Evolutionary conservation across 2,329 filamentous ascomycete species (phyloP), one percentile per base, ranked within the genome.

Genomic region (Alternaria postmessia): DNA sequence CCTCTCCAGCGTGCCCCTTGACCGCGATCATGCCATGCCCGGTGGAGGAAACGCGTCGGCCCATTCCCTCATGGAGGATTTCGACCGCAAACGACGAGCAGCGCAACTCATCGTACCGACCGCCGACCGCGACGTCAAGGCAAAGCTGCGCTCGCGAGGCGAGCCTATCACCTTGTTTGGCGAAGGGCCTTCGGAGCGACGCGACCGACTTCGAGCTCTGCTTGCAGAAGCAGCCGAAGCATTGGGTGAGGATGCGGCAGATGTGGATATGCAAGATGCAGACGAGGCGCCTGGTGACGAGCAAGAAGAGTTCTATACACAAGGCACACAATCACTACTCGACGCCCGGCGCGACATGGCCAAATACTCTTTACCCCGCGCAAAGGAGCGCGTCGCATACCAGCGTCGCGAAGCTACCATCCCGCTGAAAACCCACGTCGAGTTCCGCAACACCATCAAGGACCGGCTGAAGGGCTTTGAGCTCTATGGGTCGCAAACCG

Each of bases 141-240:
- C 88, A 38, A 68, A 63, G 57, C 60, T 71, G 43, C 89, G 95
- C 66, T 91, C 95, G 72, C 85, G 97, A 65, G 93, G 92, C n/a
- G 91, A 99, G 75, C 95, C 95, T 11, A 89, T 98, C 56, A 99
- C 94, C 0, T 84, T 98, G 0, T 99, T 99, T 67, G 95, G 94
- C 59, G 95, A 99, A 81, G 92, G 92, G 0, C 89, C 90, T 1
- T 89, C 87, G 26, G 94, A 98, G 71, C 85, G 95, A 61, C 87
- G 96, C 81, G 94, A 97, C 74, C 88, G 95, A 65, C 80, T 99
- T 71, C 88, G 95, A 65, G 91, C 93, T 71, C 82, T 97, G 28
- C 82, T 99, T 66, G 89, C 89, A 3, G 88, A 90, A 52, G 87
- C 93, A 65, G 86, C 88, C 1, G 91, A 94, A 75, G 86, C 87